A percentile compares a stretch with the other conserved stretches of the same genome.
Conservation (phyloP, 805 yeast species). For the Ogataea sp. region DNA sequence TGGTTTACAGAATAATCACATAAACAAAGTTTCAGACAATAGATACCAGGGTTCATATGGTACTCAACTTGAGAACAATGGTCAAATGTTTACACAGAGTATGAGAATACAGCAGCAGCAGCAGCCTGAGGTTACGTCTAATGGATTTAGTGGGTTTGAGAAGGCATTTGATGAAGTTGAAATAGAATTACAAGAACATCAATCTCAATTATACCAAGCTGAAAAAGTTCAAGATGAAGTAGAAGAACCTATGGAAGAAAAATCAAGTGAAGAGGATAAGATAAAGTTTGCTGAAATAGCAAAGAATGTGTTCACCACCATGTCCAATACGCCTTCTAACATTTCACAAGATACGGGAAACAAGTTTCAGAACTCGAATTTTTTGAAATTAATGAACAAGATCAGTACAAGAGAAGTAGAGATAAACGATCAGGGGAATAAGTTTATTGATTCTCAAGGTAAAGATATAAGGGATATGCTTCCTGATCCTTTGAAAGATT, state of each 20-base stretch:
- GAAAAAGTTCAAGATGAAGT: no score
- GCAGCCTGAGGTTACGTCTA: neutral
- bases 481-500: conserved; percentile 20
- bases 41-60: no score
- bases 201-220: neutral
- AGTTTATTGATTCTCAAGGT: conserved; percentile 28
- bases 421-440: conserved; percentile 26
- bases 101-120: neutral
- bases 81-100: neutral
- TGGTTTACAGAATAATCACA: no score
- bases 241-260: conserved; percentile 4
- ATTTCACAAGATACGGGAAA: conserved; percentile 21
- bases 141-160: conserved; percentile 11
- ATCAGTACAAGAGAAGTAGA: conserved; percentile 32
- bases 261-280: conserved; percentile 18
- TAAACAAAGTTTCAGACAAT: no score
- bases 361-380: conserved; percentile 32
- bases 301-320: conserved; percentile 27
- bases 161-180: conserved; percentile 23
- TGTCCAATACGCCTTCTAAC: conserved; percentile 23
- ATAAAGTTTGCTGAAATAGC: conserved; percentile 32
- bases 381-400: conserved; percentile 32
- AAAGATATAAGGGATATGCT: conserved; percentile 26
- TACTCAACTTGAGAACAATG: no score
- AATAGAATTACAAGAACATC: conserved; percentile 8